phyloP scores from a whole-genome alignment of 164 flowering plant genomes.

The Kalanchoe fedtschenkoi region DNA sequence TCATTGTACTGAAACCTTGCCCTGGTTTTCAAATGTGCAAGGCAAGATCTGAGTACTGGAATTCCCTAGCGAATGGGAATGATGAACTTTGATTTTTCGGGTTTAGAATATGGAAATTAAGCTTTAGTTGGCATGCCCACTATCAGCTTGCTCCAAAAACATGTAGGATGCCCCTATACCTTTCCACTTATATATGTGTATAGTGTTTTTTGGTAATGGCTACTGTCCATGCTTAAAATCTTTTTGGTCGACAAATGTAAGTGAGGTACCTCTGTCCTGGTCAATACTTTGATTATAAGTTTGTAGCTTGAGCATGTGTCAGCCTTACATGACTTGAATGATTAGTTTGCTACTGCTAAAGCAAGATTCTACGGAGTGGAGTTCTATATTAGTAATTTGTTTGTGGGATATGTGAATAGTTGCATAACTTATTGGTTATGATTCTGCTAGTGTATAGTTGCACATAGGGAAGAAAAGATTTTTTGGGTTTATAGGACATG shows the following conservation, averaged over 20 bases:
- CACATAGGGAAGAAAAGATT: too few species aligned
- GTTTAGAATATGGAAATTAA: neutral
- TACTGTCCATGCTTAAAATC: neutral
- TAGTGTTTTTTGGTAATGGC: neutral
- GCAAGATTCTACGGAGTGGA: neutral
- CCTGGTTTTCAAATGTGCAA: neutral
- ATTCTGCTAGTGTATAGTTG: too few species aligned
- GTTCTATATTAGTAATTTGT: neutral
- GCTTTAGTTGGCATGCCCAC: neutral
- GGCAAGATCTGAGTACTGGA: neutral
- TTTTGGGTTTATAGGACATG: too few species aligned
- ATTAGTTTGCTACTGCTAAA: neutral
- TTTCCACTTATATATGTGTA: neutral
- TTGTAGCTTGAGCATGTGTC: neutral
- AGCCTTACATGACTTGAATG: neutral
- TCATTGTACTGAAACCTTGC: neutral
- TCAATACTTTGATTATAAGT: neutral
- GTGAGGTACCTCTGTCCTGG: conserved; percentile 3
- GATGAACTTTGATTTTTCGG: neutral
- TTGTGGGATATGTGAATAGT: neutral
- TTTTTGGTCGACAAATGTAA: conserved; percentile 5
- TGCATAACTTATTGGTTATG: too few species aligned
- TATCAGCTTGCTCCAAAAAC: neutral
- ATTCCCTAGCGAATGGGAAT: neutral
- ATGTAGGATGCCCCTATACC: neutral